phyloP scores from a whole-genome alignment of 192 early-diverging fungal genomes.

The Podila epigama region DNA sequence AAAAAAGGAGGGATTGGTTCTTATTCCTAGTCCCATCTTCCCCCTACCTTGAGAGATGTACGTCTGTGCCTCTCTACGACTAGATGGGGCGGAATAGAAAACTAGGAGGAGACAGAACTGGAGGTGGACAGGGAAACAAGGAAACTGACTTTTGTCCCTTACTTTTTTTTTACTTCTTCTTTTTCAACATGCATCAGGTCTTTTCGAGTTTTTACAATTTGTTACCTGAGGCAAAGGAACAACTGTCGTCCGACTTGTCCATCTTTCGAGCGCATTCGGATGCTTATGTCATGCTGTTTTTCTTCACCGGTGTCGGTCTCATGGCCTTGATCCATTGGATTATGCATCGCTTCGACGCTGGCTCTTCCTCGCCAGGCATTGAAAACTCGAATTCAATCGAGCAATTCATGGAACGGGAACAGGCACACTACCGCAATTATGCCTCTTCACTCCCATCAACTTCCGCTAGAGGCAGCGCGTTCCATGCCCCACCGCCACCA shows the following conservation, averaged over 20 bases:
- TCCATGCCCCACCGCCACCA: neutral
- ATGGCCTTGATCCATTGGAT: conserved; percentile 45
- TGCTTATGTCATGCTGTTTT: conserved; percentile 30
- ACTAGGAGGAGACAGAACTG: neutral
- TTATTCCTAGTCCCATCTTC: too few species aligned
- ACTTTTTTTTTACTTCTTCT: neutral
- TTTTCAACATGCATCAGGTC: too few species aligned
- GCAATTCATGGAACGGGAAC: conserved; percentile 35
- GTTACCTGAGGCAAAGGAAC: conserved; percentile 42
- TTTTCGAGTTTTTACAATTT: conserved; percentile 48
- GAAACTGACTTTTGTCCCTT: neutral
- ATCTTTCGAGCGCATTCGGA: conserved; percentile 32
- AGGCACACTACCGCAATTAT: neutral
- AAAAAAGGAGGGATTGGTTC: too few species aligned
- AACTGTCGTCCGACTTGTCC: conserved; percentile 37
- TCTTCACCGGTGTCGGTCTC: conserved; percentile 26
- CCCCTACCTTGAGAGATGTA: too few species aligned
- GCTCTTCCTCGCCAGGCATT: conserved; percentile 23
- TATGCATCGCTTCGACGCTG: conserved; percentile 33
- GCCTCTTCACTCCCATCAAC: neutral
- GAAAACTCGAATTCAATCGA: conserved; percentile 28
- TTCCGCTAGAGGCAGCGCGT: neutral
- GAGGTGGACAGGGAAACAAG: neutral
- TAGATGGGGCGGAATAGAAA: too few species aligned
- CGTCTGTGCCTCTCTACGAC: too few species aligned